A percentile compares a stretch with the other conserved stretches of the same genome.
These are phyloP conservation scores for Myriosclerotinia scirpicola DNA, from an alignment of 2,329 filamentous ascomycete genomes.

Conservation along the genomic window DNA sequence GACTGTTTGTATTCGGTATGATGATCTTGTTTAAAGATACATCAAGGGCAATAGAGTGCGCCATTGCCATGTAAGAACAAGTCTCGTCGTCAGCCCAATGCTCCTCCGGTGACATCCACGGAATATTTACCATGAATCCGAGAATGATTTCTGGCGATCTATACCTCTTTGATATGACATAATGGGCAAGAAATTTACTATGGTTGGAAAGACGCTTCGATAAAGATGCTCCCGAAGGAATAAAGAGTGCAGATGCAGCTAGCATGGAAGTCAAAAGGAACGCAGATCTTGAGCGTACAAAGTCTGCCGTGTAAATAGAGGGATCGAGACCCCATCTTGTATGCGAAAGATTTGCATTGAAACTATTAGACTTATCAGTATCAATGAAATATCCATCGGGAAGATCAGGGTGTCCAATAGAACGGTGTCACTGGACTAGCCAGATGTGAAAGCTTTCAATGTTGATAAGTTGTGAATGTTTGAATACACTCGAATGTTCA, in stretches of 20 bases:
- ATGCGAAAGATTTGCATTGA: slow-evolving; percentile 68
- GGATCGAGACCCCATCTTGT: slow-evolving; percentile 74
- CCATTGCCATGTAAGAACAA: slow-evolving; percentile 68
- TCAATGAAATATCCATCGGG: neutral
- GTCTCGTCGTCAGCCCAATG: slow-evolving; percentile 73
- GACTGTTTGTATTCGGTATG: slow-evolving; percentile 49
- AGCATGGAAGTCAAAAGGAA: slow-evolving; percentile 73
- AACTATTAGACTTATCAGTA: slow-evolving; percentile 46
- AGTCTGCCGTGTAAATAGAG: slow-evolving; percentile 61
- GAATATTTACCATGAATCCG: slow-evolving; percentile 73
- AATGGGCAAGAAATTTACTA: slow-evolving; percentile 60
- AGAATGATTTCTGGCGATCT: slow-evolving; percentile 73
- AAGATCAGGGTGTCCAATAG: neutral
- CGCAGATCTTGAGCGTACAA: slow-evolving; percentile 65
- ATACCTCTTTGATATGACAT: slow-evolving; percentile 60
- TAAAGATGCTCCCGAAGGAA: slow-evolving; percentile 61
- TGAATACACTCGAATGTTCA: neutral
- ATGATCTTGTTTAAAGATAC: slow-evolving; percentile 68
- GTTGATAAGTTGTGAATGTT: too few relatives aligned
- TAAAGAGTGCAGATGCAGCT: slow-evolving; percentile 66
- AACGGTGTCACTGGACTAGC: neutral
- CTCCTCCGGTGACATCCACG: slow-evolving; percentile 69
- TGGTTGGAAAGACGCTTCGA: slow-evolving; percentile 66
- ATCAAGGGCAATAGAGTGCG: slow-evolving; percentile 67
- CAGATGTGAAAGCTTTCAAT: too few relatives aligned